Evolutionary conservation across 192 early-diverging fungal species (phyloP), one percentile per base, ranked within the genome.

Genomic region (Coemansia sp.): DNA sequence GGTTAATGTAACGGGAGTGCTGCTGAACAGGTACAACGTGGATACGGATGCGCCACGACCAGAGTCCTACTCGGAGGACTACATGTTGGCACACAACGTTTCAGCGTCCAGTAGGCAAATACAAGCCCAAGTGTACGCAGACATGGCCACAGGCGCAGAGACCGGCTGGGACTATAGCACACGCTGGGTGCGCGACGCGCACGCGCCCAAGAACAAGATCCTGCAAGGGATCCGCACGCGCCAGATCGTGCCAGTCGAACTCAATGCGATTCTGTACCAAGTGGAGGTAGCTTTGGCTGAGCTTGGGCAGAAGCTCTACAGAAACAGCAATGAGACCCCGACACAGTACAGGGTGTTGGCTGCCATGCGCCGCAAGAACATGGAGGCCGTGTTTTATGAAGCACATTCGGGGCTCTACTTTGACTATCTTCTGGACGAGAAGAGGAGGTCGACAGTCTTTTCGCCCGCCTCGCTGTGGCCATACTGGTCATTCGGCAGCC

Each of bases 131-230:
- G 64, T 92, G 10, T 92, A 89, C 51, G 78, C 86, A 1, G 84
- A 90, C 37, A 72, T 90, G 48, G 87, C 89, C 7, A 81, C 89
- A 3, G 88, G 84, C 20, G 89, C 90, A 4, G 89, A 92, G 68
- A 83, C 86, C 12, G 90, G 90, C 1, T 88, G 88, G 87, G 90
- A 92, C 76, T 92, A 84, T 63, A 79, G 82, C 9, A 82, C 86
- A 7, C 71, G 90, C 6, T 92, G 90, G 90, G 67, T 83, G 3
- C 70, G 64, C 2, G 49, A 69, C 29, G 64, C 78, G 3, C 23
- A 61, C 12, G 67, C 61, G 10, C 56, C 60, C 1, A 46, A 63
- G 3, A 66, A 79, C 23, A 64, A 33, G 23, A 60, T 89, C 18
- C 71, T 92, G 33, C 73, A 76, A 3, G 67, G 72, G 2, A 81